Base-by-base conservation (phyloP, 164 flowering plant species). In the Aristolochia contorta region DNA sequence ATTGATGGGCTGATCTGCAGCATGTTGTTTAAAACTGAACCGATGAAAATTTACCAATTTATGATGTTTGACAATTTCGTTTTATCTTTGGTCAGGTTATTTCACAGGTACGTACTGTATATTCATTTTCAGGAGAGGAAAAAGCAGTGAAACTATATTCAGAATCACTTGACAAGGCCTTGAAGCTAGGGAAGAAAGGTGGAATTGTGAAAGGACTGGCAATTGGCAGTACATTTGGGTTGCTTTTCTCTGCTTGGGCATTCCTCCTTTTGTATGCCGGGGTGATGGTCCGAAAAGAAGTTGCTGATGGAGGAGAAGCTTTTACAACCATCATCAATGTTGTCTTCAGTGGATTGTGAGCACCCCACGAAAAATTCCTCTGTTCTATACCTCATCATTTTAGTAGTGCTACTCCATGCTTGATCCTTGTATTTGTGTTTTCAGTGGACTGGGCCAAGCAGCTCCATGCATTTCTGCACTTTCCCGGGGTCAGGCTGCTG, bases 301-400 rank as follows among this genome's bases (percentile, higher is more conserved):
- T 65, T 45, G 75, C 89, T 16, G 79, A 75, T 75, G 92, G 93
- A 53, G 90, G 80, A 1, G 80, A 84, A 72, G 92, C 92, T 41
- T 81, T 86, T 65, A 77, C 89, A 25, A 89, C 89, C 47, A 83
- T 86, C 32, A 65, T 84, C 64, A 82, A 83, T 62, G 90, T 83
- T 67, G 80, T 86, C 67, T 78, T 81, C 72, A 79, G 91, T 74
- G 90, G 96, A 75, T 80, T 89, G 93, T 86, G 74, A 84, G 92
- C 76, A 21, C 32, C 24, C n/a, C 3, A 10, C 12, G 43, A 19
- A 4, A 43, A 33, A 19, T 21, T 37, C 43, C 10, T 37, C 7
- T 37, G 43, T 37, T 37, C 7, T 37, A 37, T 37, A 10, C 43
- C 9, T 37, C 10, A 37, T 6, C 9, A 37, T 37, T 37, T 37